Percentiles rank a stretch among this genome's conserved stretches.
Evolutionary conservation across 2,329 filamentous ascomycete species (phyloP).

Genomic region (Venturia aucupariae): DNA sequence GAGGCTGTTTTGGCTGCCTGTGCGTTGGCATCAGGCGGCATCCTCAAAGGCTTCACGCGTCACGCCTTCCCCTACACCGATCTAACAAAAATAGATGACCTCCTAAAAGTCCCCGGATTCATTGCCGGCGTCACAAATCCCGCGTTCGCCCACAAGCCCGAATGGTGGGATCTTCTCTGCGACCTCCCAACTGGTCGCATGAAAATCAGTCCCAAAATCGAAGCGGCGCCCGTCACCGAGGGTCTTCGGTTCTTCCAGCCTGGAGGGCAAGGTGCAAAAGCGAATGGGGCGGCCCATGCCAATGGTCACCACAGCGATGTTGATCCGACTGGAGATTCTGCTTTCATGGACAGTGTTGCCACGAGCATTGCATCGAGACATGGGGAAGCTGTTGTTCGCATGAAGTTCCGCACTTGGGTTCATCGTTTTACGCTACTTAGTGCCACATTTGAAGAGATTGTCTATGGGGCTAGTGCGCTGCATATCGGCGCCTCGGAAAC

Average conservation of each 20-base stretch:
- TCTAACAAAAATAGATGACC: conserved; percentile 92
- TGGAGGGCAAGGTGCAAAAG: conserved; percentile 20
- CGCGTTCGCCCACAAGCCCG: conserved; percentile 84
- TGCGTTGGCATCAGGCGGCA: conserved; percentile 80
- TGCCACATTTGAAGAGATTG: conserved; percentile 87
- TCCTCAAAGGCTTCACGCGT: conserved; percentile 87
- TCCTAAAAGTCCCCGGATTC: conserved; percentile 92
- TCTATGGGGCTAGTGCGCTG: conserved; percentile 86
- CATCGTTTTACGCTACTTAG: conserved; percentile 85
- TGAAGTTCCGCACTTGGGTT: conserved; percentile 94
- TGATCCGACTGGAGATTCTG: conserved; percentile 76
- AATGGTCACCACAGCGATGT: conserved; percentile 18
- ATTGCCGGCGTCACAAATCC: conserved; percentile 97
- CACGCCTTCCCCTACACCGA: conserved; percentile 98
- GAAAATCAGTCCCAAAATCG: conserved; percentile 86
- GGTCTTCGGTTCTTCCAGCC: conserved; percentile 82
- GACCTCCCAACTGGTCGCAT: conserved; percentile 86
- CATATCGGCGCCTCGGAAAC: conserved; percentile 70
- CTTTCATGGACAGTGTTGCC: conserved; percentile 81
- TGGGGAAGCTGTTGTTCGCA: conserved; percentile 80
- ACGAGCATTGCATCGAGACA: conserved; percentile 76
- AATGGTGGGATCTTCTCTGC: conserved; percentile 98
- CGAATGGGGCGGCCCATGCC: conserved; percentile 16
- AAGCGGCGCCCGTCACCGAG: conserved; percentile 71
- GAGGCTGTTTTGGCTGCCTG: conserved; percentile 98